Evolutionary conservation across 805 yeast species (phyloP), one percentile per base, ranked within the genome.

Genomic region (Brettanomyces anomalus): DNA sequence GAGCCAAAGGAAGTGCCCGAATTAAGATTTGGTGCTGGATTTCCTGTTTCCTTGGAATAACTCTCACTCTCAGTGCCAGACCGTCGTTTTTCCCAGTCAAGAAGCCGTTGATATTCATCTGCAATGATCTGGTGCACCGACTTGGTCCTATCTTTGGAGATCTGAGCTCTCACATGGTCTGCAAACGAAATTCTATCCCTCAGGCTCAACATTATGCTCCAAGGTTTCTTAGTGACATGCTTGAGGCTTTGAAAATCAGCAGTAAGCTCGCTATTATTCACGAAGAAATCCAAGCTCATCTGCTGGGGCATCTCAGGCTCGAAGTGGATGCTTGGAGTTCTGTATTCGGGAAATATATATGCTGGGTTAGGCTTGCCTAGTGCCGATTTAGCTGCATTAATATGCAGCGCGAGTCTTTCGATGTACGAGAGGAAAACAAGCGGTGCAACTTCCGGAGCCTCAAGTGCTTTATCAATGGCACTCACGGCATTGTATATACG

Each of bases 191-290:
- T 37, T 41, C 66, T 64, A 0, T 77, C 77, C 3, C 58, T 53
- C 4, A 53, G 42, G 6, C 62, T 61, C 44, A 77, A 72, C 5
- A 79, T 68, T 4, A 68, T 61, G 46, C 72, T 62, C 89, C 89
- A 83, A 1, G 89, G 89, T 44, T 64, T 66, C 46, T 72, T 77
- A 0, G 68, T 68, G 7, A 81, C 70, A 18, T 60, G 60, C 30
- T 61, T 65, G 32, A 81, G 54, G 41, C 71, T 70, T 52, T 76
- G 74, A 44, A 80, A 60, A 42, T 81, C 88, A 5, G 81, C 58
- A 19, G 80, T 68, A 3, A 81, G 55, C 51, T 83, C 88, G 17
- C 81, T 77, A 55, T 77, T 81, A 47, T 71, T 67, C 18, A 81
- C 61, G 42, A 73, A 74, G 21, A 81, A 51, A 51, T 83, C 90